Percentiles rank a stretch among this genome's conserved stretches.
Evolutionary conservation across 441 rosid genomes (phyloP).

Genomic region (Geranium incanum): DNA sequence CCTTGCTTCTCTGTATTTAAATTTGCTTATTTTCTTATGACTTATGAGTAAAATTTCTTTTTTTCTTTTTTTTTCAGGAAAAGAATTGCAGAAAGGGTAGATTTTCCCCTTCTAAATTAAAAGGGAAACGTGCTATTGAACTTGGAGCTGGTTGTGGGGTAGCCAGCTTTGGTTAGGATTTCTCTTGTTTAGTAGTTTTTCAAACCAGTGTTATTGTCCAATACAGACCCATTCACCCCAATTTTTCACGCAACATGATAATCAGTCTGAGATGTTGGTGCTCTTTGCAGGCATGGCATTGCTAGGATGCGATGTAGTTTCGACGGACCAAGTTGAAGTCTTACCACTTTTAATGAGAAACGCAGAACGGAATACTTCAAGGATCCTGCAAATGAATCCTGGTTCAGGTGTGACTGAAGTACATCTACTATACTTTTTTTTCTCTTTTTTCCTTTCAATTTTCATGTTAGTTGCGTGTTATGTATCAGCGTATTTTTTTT

Average conservation of each 20-base stretch:
- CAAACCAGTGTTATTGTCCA: conserved; percentile 11
- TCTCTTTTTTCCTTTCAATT: not conserved
- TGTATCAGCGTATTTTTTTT: not conserved
- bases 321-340: conserved; percentile 84
- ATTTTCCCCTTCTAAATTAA: conserved; percentile 69
- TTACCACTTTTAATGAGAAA: conserved; percentile 74
- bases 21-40: not conserved
- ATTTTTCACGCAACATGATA: not conserved
- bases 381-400: conserved; percentile 63
- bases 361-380: conserved; percentile 66
- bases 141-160: conserved; percentile 99
- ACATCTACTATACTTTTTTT: not conserved
- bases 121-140: conserved; percentile 85
- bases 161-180: conserved; percentile 79
- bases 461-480: not conserved
- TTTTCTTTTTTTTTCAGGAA: conserved; percentile 41
- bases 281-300: conserved; percentile 69
- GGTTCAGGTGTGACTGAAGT: conserved; percentile 39
- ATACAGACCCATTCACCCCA: conserved; percentile 12
- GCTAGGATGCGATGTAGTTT: conserved; percentile 73
- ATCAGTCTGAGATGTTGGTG: conserved; percentile 17
- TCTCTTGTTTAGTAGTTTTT: conserved; percentile 19
- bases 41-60: not conserved
- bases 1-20: conserved; percentile 1
- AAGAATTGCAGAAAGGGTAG: conserved; percentile 83